Conservation (phyloP, 495 filamentous ascomycete genomes). For the Podospora didyma region DNA sequence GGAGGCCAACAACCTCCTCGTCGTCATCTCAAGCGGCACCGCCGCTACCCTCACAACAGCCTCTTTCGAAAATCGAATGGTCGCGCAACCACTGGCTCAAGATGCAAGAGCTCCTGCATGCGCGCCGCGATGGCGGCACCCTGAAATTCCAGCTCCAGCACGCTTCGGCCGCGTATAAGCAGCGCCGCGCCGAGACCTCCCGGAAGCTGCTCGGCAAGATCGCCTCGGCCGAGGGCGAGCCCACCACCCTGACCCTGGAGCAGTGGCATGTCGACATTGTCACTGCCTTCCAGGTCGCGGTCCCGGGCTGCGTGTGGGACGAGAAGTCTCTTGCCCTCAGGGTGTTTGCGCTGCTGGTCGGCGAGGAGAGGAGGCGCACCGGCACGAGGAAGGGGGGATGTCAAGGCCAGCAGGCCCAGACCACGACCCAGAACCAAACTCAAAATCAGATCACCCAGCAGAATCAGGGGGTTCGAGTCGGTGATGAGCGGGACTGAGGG, state of each 20-base stretch:
- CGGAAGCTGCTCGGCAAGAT: conserved; percentile 32
- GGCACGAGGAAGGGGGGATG: neutral
- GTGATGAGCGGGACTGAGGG: too few relatives aligned
- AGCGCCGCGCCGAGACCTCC: neutral
- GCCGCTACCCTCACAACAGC: neutral
- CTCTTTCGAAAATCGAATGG: conserved; percentile 36
- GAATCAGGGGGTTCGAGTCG: too few relatives aligned
- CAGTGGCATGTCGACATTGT: conserved; percentile 52
- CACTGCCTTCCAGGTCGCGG: conserved; percentile 38
- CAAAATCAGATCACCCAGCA: too few relatives aligned
- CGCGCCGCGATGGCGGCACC: conserved; percentile 23
- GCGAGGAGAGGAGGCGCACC: conserved; percentile 36
- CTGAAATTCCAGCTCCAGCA: conserved; percentile 23
- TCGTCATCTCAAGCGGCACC: neutral
- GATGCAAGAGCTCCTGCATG: conserved; percentile 36
- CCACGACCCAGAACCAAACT: too few relatives aligned
- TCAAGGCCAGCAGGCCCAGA: too few relatives aligned
- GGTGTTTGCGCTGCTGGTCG: conserved; percentile 47
- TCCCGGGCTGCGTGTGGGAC: conserved; percentile 37
- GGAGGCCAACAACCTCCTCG: neutral
- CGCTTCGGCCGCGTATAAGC: neutral
- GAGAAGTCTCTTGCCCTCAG: conserved; percentile 41
- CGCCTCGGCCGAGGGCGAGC: conserved; percentile 30
- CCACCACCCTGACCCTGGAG: conserved; percentile 37
- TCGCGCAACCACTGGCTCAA: conserved; percentile 38